Evolutionary conservation across 1,284 basidiomycete genomes (phyloP).

Genomic region (Cutaneotrichosporon sp.): DNA sequence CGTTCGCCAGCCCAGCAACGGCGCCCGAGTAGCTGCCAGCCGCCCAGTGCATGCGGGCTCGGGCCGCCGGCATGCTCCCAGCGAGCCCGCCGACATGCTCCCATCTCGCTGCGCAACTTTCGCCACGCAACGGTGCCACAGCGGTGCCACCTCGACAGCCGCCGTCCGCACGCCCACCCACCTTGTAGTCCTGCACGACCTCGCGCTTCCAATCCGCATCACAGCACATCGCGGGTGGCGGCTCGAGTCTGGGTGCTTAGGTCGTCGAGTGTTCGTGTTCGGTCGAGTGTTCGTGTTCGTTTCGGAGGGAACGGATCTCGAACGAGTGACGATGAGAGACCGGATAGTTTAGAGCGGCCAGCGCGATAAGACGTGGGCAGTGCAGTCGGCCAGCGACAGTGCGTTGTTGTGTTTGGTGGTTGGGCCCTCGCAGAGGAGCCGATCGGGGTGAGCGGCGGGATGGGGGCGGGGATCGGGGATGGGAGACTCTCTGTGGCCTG

Average conservation of each 20-base stretch:
- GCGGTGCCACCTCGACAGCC: too few relatives aligned
- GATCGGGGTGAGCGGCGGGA: neutral
- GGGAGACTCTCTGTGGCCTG: neutral
- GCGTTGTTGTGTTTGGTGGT: neutral
- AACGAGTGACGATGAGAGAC: neutral
- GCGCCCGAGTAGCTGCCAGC: too few relatives aligned
- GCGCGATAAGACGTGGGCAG: too few relatives aligned
- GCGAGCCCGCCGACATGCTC: too few relatives aligned
- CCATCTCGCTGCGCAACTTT: neutral
- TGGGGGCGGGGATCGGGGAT: neutral
- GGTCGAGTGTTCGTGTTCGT: neutral
- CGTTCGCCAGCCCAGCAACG: too few relatives aligned
- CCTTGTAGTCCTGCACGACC: slow-evolving; percentile 96
- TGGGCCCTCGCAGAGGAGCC: neutral
- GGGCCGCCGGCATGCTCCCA: too few relatives aligned
- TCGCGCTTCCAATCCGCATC: slow-evolving; percentile 89
- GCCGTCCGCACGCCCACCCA: slow-evolving; percentile 40
- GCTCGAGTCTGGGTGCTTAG: too few relatives aligned
- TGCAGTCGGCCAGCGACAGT: slow-evolving; percentile 4
- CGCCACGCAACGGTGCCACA: too few relatives aligned
- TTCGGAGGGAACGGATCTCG: neutral
- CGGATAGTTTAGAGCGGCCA: neutral
- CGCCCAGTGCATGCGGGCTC: neutral
- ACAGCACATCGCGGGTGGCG: slow-evolving; percentile 40
- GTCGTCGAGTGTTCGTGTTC: neutral